Evolutionary conservation across 805 yeast species (phyloP).

Genomic region (Yamadazyma phyllophila): DNA sequence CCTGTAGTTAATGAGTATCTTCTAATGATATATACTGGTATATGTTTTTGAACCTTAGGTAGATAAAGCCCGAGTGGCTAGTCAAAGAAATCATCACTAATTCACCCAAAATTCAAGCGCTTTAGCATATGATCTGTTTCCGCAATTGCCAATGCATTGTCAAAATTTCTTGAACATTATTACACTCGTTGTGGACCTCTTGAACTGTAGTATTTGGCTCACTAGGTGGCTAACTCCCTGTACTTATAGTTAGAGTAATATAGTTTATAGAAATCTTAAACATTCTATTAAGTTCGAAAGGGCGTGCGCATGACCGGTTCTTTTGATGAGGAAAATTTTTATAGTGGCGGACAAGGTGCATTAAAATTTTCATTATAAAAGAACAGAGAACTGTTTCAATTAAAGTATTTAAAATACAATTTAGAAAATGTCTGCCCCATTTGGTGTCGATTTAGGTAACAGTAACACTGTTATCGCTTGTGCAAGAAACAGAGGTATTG

Average conservation of each 20-base stretch:
- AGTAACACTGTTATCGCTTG: constrained; percentile 88
- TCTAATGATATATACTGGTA: no score
- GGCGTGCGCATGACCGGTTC: constrained; percentile 3
- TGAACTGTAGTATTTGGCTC: no score
- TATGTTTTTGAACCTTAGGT: no score
- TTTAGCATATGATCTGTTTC: no score
- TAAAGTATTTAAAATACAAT: constrained; percentile 4
- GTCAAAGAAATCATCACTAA: no score
- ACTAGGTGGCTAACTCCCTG: background rate
- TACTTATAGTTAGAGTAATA: background rate
- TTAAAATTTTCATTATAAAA: constrained; percentile 4
- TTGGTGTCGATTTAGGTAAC: constrained; percentile 98
- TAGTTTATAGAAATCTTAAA: constrained; percentile 2
- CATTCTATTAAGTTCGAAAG: constrained; percentile 5
- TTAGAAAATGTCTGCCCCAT: constrained; percentile 77
- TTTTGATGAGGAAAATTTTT: constrained; percentile 10
- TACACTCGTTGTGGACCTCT: no score
- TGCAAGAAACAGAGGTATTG: constrained; percentile 98
- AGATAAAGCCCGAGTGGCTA: no score
- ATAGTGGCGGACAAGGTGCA: constrained; percentile 4
- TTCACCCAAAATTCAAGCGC: no score
- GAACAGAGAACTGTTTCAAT: background rate
- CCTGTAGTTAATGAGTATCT: no score
- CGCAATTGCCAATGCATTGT: background rate
- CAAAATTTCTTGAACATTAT: no score